Conservation (phyloP, 2,329 filamentous ascomycete species). For the Sporothrix dimorphospora region DNA sequence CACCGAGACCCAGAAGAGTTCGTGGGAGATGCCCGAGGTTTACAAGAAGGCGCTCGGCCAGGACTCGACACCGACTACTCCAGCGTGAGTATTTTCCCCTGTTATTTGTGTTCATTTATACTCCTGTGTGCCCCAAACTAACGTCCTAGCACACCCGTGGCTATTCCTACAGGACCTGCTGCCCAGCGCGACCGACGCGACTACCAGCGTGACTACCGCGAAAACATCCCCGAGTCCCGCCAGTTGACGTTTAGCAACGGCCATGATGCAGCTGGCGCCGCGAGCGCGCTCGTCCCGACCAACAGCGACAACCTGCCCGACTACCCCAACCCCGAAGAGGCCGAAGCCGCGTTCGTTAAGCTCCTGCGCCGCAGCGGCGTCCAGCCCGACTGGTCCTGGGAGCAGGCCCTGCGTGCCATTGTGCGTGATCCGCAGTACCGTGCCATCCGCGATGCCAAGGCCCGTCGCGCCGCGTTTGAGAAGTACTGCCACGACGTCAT, state of each 20-base stretch:
- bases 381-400: conserved; percentile 90
- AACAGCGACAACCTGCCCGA: conserved; percentile 76
- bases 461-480: conserved; percentile 88
- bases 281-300: conserved; percentile 59
- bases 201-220: conserved; percentile 28
- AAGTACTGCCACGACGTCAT: conserved; percentile 92
- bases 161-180: conserved; percentile 43
- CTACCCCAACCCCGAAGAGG: conserved; percentile 80
- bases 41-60: conserved; percentile 76
- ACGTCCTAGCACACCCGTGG: conserved; percentile 37
- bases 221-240: conserved; percentile 51
- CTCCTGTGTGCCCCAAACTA: conserved; percentile 21
- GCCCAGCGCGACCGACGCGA: conserved; percentile 35
- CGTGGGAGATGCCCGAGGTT: conserved; percentile 88
- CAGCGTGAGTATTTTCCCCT: conserved; percentile 43
- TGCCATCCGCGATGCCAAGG: conserved; percentile 88
- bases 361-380: conserved; percentile 82
- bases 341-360: conserved; percentile 91
- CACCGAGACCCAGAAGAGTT: conserved; percentile 85
- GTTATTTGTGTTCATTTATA: conserved; percentile 32
- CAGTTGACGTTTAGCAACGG: conserved; percentile 63
- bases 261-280: conserved; percentile 52
- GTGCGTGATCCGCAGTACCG: conserved; percentile 93
- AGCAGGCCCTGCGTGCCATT: conserved; percentile 81
- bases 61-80: conserved; percentile 49